phyloP scores from a whole-genome alignment of 148 eudicot genomes.

The Amaranthus palmeri region DNA sequence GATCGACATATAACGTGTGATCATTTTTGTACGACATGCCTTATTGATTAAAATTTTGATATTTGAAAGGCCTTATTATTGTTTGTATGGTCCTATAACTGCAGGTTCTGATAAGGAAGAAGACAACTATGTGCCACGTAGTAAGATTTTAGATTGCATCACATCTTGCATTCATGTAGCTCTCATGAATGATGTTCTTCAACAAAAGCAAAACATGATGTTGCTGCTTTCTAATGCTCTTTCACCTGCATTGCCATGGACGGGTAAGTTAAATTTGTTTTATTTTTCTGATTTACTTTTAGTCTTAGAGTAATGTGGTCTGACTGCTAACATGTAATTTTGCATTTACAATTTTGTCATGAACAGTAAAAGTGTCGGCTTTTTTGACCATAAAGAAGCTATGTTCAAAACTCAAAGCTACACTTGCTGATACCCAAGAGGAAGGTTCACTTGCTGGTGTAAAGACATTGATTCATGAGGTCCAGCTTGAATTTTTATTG shows the following conservation, averaged over 20 bases:
- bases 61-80: conserved; percentile 1
- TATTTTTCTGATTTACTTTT: not conserved
- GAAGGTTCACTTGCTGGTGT: conserved; percentile 29
- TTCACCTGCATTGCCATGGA: conserved; percentile 68
- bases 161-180: conserved; percentile 63
- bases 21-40: not conserved
- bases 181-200: conserved; percentile 44
- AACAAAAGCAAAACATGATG: conserved; percentile 50
- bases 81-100: conserved; percentile 11
- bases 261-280: conserved; percentile 41
- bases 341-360: conserved; percentile 17
- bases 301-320: not conserved
- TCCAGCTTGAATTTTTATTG: conserved; percentile 21
- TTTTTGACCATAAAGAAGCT: conserved; percentile 66
- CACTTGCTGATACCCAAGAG: conserved; percentile 30
- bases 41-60: not conserved
- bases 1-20: too few relatives aligned
- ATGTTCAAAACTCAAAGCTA: conserved; percentile 51
- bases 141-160: conserved; percentile 64
- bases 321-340: not conserved
- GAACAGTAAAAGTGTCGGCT: conserved; percentile 74
- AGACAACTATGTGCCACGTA: conserved; percentile 45
- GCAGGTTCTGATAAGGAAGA: conserved; percentile 55
- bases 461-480: conserved; percentile 60
- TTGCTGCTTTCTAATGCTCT: conserved; percentile 46